Evolutionary conservation across 164 flowering plant genomes (phyloP), one percentile per base, ranked within the genome.

Genomic region (Cinnamomum chago): DNA sequence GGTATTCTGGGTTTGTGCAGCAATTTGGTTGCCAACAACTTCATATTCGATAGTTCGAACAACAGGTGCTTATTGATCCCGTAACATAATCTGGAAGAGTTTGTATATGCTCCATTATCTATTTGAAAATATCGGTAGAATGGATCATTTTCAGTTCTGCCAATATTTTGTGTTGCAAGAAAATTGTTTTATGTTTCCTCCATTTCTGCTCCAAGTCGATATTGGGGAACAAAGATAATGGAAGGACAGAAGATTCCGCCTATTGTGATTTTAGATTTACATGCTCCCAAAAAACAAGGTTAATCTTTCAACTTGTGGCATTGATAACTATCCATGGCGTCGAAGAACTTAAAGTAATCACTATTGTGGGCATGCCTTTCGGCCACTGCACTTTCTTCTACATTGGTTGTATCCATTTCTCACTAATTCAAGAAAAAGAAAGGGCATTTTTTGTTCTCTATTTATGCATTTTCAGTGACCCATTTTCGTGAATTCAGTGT

Each of bases 1-100:
- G 17, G 60, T 55, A 55, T 3, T 30, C 33, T 35, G 47, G 47
- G 47, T 35, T 35, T 55, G 60, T 55, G 84, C 90, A 91, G 97
- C 55, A 91, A 90, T 73, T 74, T 93, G 72, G 90, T 90, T n/a
- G 86, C 82, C 73, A 93, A 93, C 83, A 89, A 88, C 82, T 90
- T 93, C 82, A 83, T 84, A 52, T 14, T 83, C 0, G 83, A 73
- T 18, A 68, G 73, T 68, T 82, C 87, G 71, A 80, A 79, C 72
- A 85, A 65, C 85, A 90, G 92, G 96, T 72, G 67, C 55, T 70
- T 51, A 28, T 5, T 15, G 27, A 70, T 47, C 14, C 24, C 27
- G 17, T 30, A 18, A 15, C 13, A 12, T 67, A 28, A 13, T 67
- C 15, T 67, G 14, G 15, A 55, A 55, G 20, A 15, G 5, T 18